Base-by-base conservation (phyloP, 73 alveolate species). In the Paramecium octaurelia region DNA sequence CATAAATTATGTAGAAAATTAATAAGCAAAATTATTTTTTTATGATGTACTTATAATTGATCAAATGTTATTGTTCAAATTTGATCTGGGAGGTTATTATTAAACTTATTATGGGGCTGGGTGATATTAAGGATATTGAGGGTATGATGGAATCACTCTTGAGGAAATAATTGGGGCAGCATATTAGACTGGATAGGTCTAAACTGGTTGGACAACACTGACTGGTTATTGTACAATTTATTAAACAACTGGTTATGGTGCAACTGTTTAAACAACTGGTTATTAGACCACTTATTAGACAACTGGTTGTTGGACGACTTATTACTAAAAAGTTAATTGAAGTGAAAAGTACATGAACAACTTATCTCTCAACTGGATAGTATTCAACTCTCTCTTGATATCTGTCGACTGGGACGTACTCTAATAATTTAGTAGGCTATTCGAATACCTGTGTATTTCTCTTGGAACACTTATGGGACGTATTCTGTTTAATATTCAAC, bases 401-500 rank as follows among this genome's bases (percentile, higher is more conserved):
- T 75, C 88, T 75, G 11, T 75, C 88, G 1, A 75, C 88, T 35
- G 88, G 88, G 21, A 75, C 88, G 11, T 75, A 75, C n/a, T 75
- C 88, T 75, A 75, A 75, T 38, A 75, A 35, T n/a, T n/a, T 75
- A 11, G 36, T 2, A 3, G 4, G 6, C 0, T 24, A 24, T 12
- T 4, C 0, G 21, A 18, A 0, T 75, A 75, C 88, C 88, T 75
- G 88, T 75, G 68, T 60, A 87, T 87, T 77, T 87, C 24, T 87
- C 93, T 87, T 87, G 40, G 73, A 64, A 87, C 11, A 87, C 93
- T 87, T 87, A 77, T 40, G 93, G 93, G 31, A 87, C 43, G 20
- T 87, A 87, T 68, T 87, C 93, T 35, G 93, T 87, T 64, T 87
- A 20, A 58, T 87, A 87, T 87, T 87, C 93, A 23, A 87, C 93